Conservation (phyloP, 495 filamentous ascomycete genomes). For the Jackrogersella minutella region DNA sequence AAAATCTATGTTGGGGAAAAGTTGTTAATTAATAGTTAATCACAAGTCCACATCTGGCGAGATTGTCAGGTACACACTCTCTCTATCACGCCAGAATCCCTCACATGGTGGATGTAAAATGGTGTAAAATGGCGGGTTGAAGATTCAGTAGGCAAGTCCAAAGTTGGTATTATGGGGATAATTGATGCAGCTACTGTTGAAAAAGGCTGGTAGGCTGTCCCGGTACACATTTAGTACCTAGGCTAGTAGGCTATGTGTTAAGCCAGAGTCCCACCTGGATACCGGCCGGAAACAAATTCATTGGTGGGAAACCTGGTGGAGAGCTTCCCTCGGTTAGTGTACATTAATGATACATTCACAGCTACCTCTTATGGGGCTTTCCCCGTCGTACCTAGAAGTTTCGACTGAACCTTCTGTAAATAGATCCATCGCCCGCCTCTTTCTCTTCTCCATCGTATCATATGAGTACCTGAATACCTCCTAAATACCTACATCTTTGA, state of each 20-base stretch:
- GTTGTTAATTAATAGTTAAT: constrained; percentile 4
- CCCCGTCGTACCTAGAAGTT: constrained; percentile 35
- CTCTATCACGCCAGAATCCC: background rate
- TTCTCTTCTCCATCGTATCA: background rate
- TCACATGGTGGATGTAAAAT: no score
- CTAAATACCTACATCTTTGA: no score
- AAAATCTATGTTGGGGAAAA: background rate
- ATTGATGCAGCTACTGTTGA: no score
- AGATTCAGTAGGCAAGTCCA: constrained; percentile 13
- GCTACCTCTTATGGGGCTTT: constrained; percentile 34
- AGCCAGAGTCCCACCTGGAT: constrained; percentile 30
- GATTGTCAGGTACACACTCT: constrained; percentile 29
- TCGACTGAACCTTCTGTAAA: constrained; percentile 35
- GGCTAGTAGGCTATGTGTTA: constrained; percentile 29
- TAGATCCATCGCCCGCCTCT: constrained; percentile 27
- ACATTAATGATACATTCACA: constrained; percentile 28
- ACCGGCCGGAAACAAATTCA: constrained; percentile 24
- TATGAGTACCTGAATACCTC: background rate
- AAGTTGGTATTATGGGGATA: background rate
- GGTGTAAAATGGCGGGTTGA: constrained; percentile 20
- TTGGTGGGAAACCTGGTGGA: constrained; percentile 34
- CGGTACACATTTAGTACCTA: no score
- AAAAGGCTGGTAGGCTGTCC: no score
- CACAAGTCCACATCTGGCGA: constrained; percentile 6
- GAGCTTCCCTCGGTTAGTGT: constrained; percentile 24